Conservation (phyloP, 441 rosid genomes). For the Erodium moschatum region DNA sequence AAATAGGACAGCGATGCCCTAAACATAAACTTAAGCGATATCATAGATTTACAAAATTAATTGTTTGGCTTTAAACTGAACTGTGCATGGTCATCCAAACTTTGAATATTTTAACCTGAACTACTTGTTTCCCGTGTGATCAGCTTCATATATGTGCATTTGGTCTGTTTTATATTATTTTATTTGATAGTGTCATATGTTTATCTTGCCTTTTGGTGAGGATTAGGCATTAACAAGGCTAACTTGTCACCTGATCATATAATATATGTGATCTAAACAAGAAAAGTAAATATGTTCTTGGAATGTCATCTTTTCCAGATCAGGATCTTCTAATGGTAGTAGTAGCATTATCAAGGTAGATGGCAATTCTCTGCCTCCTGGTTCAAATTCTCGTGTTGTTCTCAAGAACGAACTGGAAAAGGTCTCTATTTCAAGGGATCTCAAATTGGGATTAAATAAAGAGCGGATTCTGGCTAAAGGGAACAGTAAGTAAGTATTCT, state of each 20-base stretch:
- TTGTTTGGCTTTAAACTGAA: too few relatives aligned
- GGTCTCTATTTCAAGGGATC: slow-evolving; percentile 46
- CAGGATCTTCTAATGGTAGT: slow-evolving; percentile 50
- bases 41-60: too few relatives aligned
- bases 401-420: slow-evolving; percentile 56
- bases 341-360: slow-evolving; percentile 52
- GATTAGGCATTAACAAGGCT: background rate
- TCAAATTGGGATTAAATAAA: slow-evolving; percentile 36
- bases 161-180: background rate
- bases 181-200: background rate
- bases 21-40: too few relatives aligned
- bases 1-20: too few relatives aligned
- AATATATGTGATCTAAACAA: background rate
- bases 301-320: slow-evolving; percentile 36
- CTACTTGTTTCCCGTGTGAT: background rate
- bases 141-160: background rate
- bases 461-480: slow-evolving; percentile 52
- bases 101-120: background rate
- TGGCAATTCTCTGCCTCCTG: slow-evolving; percentile 43
- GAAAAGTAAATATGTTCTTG: slow-evolving; percentile 8
- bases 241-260: background rate
- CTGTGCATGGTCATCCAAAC: background rate
- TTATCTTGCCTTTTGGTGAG: background rate
- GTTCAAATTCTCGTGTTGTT: slow-evolving; percentile 40
- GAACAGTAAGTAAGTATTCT: slow-evolving; percentile 45